Conservation (phyloP, 2,329 filamentous ascomycete genomes). For the Botrytis aclada region DNA sequence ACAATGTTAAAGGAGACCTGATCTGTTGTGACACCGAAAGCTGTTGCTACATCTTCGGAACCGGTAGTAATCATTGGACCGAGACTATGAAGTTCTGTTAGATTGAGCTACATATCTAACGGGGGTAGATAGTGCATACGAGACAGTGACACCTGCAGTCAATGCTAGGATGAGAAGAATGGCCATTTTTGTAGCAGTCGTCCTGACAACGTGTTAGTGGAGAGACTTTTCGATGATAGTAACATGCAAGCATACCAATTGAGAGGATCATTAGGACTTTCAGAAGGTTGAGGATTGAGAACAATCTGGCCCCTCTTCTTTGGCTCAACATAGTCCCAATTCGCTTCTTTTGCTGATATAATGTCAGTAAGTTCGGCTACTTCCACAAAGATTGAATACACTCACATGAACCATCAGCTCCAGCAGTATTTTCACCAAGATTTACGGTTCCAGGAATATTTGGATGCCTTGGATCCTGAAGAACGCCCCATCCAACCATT, state of each 20-base stretch:
- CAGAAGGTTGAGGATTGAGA: conserved; percentile 51
- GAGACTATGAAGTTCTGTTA: conserved; percentile 31
- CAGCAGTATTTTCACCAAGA: conserved; percentile 28
- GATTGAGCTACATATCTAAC: conserved; percentile 22
- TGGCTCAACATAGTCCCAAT: conserved; percentile 33
- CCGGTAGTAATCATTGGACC: conserved; percentile 44
- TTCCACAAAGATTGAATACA: not conserved
- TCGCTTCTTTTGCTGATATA: conserved; percentile 24
- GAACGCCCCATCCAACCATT: conserved; percentile 32
- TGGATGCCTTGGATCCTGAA: conserved; percentile 34
- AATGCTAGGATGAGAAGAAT: conserved; percentile 33
- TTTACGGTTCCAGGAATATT: conserved; percentile 34
- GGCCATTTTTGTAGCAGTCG: conserved; percentile 30
- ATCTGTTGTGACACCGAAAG: conserved; percentile 41
- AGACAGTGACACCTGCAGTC: conserved; percentile 33
- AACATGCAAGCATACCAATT: conserved; percentile 43
- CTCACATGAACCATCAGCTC: conserved; percentile 25
- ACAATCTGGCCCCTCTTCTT: conserved; percentile 47
- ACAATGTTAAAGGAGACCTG: conserved; percentile 38
- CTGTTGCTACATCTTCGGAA: conserved; percentile 37
- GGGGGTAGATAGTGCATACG: conserved; percentile 26
- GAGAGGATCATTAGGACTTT: conserved; percentile 52
- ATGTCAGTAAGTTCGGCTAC: conserved; percentile 9
- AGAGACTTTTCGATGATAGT: conserved; percentile 29
- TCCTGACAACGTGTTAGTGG: not conserved